These are phyloP conservation scores for Suillus occidentalis DNA, from an alignment of 768 basidiomycete species.

Conservation along the genomic window DNA sequence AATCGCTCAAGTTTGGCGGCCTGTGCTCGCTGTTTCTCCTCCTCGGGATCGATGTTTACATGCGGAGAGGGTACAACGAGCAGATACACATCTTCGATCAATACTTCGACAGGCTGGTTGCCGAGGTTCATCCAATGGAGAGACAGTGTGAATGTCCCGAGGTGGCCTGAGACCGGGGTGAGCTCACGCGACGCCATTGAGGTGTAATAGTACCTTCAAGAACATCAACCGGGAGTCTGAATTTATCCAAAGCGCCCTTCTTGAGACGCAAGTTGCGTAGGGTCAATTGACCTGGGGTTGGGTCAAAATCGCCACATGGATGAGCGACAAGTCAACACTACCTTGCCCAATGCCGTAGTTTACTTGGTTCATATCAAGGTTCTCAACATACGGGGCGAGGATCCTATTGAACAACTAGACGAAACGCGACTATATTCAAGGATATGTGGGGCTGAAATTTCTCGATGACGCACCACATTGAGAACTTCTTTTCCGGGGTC, in stretches of 20 bases:
- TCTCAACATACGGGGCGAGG: conserved; percentile 93
- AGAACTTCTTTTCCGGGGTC: conserved; percentile 85
- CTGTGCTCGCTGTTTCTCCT: conserved; percentile 81
- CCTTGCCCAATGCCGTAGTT: conserved; percentile 92
- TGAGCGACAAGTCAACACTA: conserved; percentile 23
- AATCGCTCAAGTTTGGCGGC: conserved; percentile 88
- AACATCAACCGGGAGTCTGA: conserved; percentile 93
- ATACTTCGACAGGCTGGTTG: conserved; percentile 86
- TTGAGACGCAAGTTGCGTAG: conserved; percentile 84
- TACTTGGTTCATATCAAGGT: conserved; percentile 91
- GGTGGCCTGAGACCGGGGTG: conserved; percentile 53
- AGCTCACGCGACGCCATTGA: neutral
- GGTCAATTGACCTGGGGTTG: conserved; percentile 63
- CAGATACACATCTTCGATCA: conserved; percentile 93
- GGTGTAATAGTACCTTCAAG: conserved; percentile 63
- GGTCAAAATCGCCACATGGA: conserved; percentile 9
- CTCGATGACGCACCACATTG: conserved; percentile 58
- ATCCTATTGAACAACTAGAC: conserved; percentile 82
- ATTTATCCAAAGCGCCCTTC: conserved; percentile 92
- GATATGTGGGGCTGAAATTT: neutral
- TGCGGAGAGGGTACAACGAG: conserved; percentile 83
- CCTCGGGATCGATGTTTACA: conserved; percentile 68
- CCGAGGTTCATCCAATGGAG: conserved; percentile 89
- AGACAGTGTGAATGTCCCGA: conserved; percentile 83
- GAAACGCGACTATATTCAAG: neutral